Evolutionary conservation across 768 basidiomycete genomes (phyloP).

Genomic region (Podaxis sp.): DNA sequence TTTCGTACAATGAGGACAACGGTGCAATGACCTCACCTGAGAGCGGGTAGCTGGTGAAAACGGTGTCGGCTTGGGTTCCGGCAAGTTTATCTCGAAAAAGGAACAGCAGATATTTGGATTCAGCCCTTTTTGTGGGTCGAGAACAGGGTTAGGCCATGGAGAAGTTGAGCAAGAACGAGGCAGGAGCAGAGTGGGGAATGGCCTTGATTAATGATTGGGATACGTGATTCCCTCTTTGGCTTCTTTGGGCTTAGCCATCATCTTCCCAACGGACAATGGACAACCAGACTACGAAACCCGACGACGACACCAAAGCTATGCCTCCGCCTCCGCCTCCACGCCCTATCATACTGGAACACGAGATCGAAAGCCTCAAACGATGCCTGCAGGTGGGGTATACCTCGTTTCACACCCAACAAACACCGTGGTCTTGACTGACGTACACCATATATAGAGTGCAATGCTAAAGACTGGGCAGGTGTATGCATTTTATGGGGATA

Average conservation of each 20-base stretch:
- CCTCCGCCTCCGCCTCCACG: slow-evolving; percentile 50
- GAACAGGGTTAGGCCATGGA: slow-evolving; percentile 7
- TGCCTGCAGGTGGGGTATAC: slow-evolving; percentile 52
- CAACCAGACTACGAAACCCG: slow-evolving; percentile 18
- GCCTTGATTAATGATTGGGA: not conserved
- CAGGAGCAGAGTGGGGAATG: not conserved
- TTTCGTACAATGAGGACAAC: not conserved
- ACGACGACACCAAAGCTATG: slow-evolving; percentile 45
- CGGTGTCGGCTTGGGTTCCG: not conserved
- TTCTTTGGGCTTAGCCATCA: not conserved
- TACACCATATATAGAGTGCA: slow-evolving; percentile 44
- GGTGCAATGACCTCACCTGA: not conserved
- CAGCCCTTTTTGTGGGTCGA: not conserved
- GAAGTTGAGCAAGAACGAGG: not conserved
- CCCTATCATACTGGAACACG: slow-evolving; percentile 56
- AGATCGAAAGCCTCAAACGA: slow-evolving; percentile 54
- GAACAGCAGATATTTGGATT: not conserved
- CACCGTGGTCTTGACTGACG: not conserved
- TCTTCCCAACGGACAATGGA: slow-evolving; percentile 2
- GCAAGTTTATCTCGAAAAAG: not conserved
- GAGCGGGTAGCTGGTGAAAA: not conserved
- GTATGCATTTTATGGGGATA: slow-evolving; percentile 67
- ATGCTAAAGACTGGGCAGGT: slow-evolving; percentile 71
- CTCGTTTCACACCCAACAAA: not conserved
- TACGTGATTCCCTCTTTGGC: slow-evolving; percentile 4